Percentiles rank a stretch among this genome's conserved stretches.
Conservation (phyloP, 495 filamentous ascomycete species). For the Xylaria grammica region DNA sequence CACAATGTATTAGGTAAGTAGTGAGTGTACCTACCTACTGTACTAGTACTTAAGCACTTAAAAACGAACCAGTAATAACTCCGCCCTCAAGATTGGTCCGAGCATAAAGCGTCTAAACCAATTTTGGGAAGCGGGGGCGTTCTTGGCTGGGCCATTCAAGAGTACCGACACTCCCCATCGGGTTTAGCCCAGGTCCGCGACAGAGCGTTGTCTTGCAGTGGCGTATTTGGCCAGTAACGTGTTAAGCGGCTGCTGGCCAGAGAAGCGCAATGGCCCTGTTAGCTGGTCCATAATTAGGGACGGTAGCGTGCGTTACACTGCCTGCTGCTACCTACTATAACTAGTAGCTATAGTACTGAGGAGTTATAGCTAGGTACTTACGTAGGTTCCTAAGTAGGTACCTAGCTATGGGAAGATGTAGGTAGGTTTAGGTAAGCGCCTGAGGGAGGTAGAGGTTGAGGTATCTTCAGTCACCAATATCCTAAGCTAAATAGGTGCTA, state of each 20-base stretch:
- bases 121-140: neutral
- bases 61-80: neutral
- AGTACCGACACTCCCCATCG: neutral
- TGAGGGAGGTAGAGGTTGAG: too few relatives aligned
- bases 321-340: neutral
- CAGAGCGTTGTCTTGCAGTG: neutral
- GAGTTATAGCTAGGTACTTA: neutral
- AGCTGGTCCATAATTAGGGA: too few relatives aligned
- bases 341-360: too few relatives aligned
- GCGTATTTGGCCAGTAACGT: slow-evolving; percentile 14
- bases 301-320: slow-evolving; percentile 10
- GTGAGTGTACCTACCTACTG: too few relatives aligned
- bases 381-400: neutral
- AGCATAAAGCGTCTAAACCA: neutral
- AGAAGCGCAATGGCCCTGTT: neutral
- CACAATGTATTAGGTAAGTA: too few relatives aligned
- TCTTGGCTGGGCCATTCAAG: neutral
- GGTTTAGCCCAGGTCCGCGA: slow-evolving; percentile 8
- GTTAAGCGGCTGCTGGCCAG: slow-evolving; percentile 12
- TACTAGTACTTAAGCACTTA: too few relatives aligned
- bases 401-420: too few relatives aligned
- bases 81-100: neutral
- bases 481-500: too few relatives aligned
- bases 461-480: too few relatives aligned
- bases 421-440: too few relatives aligned